Percentiles rank a stretch among this genome's conserved stretches.
phyloP scores from a whole-genome alignment of 148 eudicot species.

The Rhododendron vialii region DNA sequence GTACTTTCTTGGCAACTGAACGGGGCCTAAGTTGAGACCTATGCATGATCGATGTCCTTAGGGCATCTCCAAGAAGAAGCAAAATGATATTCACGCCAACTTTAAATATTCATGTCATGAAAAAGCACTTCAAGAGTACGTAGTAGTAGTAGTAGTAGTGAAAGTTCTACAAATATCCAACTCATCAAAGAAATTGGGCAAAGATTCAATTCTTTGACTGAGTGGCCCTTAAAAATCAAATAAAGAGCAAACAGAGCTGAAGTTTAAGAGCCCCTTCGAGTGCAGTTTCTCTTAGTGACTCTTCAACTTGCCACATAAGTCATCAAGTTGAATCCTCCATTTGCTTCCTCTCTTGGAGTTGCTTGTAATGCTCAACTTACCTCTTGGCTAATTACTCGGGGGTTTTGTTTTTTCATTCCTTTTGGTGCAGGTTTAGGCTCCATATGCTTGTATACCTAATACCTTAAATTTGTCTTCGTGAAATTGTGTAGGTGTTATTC shows the following conservation, averaged over 20 bases:
- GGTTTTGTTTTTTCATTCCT: not conserved
- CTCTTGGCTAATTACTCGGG: not conserved
- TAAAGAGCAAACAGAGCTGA: not conserved
- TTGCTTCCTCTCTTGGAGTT: not conserved
- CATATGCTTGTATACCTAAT: too few species aligned
- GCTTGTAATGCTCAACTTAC: not conserved
- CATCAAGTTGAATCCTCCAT: not conserved
- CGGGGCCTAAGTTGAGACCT: not conserved
- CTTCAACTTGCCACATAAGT: not conserved
- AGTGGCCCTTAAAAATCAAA: not conserved
- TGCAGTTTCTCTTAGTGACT: not conserved
- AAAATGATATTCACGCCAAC: not conserved
- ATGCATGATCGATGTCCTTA: not conserved
- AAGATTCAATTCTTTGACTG: not conserved
- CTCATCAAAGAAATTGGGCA: not conserved
- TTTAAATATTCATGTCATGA: not conserved
- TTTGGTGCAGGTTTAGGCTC: not conserved
- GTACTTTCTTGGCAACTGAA: too few species aligned
- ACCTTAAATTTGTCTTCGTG: not conserved
- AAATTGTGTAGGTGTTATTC: not conserved
- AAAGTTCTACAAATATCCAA: not conserved
- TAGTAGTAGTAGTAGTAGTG: not conserved
- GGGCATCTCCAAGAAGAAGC: not conserved
- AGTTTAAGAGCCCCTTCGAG: not conserved
- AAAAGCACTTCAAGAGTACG: not conserved